Evolutionary conservation across 345 rosid species (phyloP).

Genomic region (Lumnitzera racemosa): DNA sequence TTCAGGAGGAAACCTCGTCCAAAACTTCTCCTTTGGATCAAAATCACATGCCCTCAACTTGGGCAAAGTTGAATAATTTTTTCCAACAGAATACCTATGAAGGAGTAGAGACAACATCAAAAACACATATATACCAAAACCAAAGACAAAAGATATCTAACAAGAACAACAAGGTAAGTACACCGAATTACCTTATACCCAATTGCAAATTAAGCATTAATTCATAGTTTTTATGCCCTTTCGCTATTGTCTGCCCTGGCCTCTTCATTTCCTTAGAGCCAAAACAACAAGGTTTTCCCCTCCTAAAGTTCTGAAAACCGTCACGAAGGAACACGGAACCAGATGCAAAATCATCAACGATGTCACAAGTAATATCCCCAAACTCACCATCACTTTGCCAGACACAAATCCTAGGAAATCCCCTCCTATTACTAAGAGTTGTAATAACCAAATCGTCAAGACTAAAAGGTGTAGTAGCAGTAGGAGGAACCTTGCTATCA

Average conservation of each 20-base stretch:
- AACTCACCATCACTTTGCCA: slow-evolving; percentile 98
- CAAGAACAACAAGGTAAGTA: too few relatives aligned
- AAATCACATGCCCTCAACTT: slow-evolving; percentile 61
- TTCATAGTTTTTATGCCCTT: slow-evolving; percentile 93
- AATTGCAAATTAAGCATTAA: slow-evolving; percentile 92
- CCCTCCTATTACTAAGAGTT: slow-evolving; percentile 59
- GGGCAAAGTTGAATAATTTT: slow-evolving; percentile 51
- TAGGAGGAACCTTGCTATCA: slow-evolving; percentile 25
- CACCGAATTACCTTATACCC: slow-evolving; percentile 66
- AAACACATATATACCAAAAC: background rate
- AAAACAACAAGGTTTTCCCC: slow-evolving; percentile 60
- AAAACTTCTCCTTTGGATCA: slow-evolving; percentile 93
- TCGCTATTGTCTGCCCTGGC: slow-evolving; percentile 82
- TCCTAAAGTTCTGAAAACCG: slow-evolving; percentile 53
- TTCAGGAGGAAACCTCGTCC: slow-evolving; percentile 92
- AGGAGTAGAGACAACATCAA: slow-evolving; percentile 1
- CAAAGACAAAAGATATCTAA: background rate
- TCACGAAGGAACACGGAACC: slow-evolving; percentile 46
- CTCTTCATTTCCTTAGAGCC: slow-evolving; percentile 61
- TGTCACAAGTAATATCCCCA: slow-evolving; percentile 93
- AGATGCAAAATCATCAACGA: slow-evolving; percentile 70
- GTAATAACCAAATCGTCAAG: slow-evolving; percentile 27
- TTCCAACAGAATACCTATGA: slow-evolving; percentile 76
- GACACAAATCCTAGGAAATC: slow-evolving; percentile 87
- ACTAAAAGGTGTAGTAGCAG: slow-evolving; percentile 4